Evolutionary conservation across 495 filamentous ascomycete species (phyloP).

Genomic region (Jackrogersella minutella): DNA sequence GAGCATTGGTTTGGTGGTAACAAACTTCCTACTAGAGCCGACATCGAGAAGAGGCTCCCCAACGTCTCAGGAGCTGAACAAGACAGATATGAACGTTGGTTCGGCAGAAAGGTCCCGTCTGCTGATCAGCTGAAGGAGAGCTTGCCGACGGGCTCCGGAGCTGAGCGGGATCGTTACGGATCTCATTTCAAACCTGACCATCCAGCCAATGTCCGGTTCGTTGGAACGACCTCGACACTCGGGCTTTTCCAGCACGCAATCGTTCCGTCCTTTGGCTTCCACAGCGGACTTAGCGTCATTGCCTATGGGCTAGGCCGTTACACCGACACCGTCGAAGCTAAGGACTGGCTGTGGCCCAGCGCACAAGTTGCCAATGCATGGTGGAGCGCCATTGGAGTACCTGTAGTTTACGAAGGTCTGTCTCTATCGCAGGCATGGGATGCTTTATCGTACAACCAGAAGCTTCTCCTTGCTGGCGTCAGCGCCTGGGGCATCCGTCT

Average conservation of each 20-base stretch:
- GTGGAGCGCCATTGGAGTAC: slow-evolving; percentile 63
- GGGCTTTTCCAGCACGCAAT: slow-evolving; percentile 33
- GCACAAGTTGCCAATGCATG: slow-evolving; percentile 64
- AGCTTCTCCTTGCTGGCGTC: slow-evolving; percentile 60
- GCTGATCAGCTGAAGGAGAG: slow-evolving; percentile 9
- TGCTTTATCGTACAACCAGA: slow-evolving; percentile 58
- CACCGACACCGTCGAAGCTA: slow-evolving; percentile 61
- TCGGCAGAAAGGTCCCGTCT: slow-evolving; percentile 12
- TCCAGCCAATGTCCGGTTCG: background rate
- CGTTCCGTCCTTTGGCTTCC: slow-evolving; percentile 31
- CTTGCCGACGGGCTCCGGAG: slow-evolving; percentile 20
- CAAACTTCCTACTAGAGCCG: slow-evolving; percentile 32
- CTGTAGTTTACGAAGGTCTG: slow-evolving; percentile 50
- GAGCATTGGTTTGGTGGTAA: slow-evolving; percentile 36
- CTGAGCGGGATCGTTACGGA: slow-evolving; percentile 32
- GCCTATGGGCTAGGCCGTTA: slow-evolving; percentile 57
- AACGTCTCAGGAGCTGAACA: slow-evolving; percentile 31
- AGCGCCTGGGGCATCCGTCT: slow-evolving; percentile 64
- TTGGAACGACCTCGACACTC: slow-evolving; percentile 25
- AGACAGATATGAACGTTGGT: slow-evolving; percentile 34
- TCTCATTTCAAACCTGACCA: slow-evolving; percentile 17
- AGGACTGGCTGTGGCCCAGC: slow-evolving; percentile 66
- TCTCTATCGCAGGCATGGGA: slow-evolving; percentile 53
- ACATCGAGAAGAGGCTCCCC: slow-evolving; percentile 32
- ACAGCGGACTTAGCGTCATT: slow-evolving; percentile 40